phyloP scores from a whole-genome alignment of 2,329 filamentous ascomycete species.

The Biscogniauxia marginata region DNA sequence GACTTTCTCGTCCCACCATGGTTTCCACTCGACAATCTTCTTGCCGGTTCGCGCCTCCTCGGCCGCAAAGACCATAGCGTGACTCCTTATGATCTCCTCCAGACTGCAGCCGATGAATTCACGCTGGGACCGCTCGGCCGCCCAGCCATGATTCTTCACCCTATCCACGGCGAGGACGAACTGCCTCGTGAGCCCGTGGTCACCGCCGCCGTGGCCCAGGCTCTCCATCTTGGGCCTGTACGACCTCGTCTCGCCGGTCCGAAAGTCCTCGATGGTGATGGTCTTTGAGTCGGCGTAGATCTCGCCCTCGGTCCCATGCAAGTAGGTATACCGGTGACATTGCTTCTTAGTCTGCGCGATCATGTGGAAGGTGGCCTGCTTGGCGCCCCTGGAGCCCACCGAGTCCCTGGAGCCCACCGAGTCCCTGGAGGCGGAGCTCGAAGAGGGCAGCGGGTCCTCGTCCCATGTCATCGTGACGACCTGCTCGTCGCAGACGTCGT shows the following conservation, averaged over 20 bases:
- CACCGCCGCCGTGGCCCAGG: conserved; percentile 71
- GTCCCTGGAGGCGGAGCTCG: conserved; percentile 13
- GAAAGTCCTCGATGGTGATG: conserved; percentile 76
- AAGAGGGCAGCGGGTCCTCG: conserved; percentile 53
- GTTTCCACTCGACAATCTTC: conserved; percentile 70
- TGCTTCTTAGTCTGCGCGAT: conserved; percentile 84
- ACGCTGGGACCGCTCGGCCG: conserved; percentile 68
- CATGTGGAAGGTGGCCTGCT: conserved; percentile 92
- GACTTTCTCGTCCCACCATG: conserved; percentile 70
- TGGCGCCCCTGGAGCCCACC: conserved; percentile 57
- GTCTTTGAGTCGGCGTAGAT: conserved; percentile 77
- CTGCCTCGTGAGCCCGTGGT: conserved; percentile 74
- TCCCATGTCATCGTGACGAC: conserved; percentile 86
- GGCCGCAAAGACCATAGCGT: conserved; percentile 90
- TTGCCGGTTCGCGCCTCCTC: conserved; percentile 75
- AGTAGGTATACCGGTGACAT: conserved; percentile 78
- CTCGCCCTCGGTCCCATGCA: conserved; percentile 86
- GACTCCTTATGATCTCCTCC: conserved; percentile 84
- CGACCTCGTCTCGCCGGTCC: conserved; percentile 51
- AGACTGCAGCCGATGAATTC: conserved; percentile 77
- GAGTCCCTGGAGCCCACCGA: conserved; percentile 43
- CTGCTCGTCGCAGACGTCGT: conserved; percentile 92
- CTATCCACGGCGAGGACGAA: conserved; percentile 80
- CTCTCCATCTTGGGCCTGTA: conserved; percentile 61
- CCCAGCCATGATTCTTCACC: conserved; percentile 69